Base-by-base conservation (phyloP, 75 land plant genomes). In the Cupressus sempervirens region DNA sequence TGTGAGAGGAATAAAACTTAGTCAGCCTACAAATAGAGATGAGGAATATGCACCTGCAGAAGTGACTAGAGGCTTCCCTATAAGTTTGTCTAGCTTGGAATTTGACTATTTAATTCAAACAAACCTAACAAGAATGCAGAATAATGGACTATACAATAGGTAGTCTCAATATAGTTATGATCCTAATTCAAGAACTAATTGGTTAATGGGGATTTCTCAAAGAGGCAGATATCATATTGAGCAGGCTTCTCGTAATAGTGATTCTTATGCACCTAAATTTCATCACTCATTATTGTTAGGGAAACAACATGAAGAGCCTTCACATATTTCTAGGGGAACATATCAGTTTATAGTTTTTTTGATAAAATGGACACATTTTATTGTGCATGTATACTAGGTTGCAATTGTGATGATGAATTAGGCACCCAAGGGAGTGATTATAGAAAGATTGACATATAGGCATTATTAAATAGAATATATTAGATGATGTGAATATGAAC, bases 161-260 rank as follows among this genome's bases (percentile, higher is more conserved):
- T 40, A 82, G 9, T 36, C 18, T 54, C 83, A 82, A 53, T 38
- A 54, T 35, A 26, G 53, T 15, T 82, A 45, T 54, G 83, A 82
- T 7, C 35, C 62, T 35, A 65, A 82, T 52, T 4, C 15, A 7
- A 82, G 83, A 82, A 26, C 23, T 35, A 65, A 82, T 9, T 53
- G 65, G 83, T 82, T 82, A 35, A 32, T 54, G 56, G 83, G 56
- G 16, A 65, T 53, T 82, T 34, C 83, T 16, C 65, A 82, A 34
- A 82, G 83, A 34, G 32, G 62, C 41, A 82, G 36, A 52, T 53
- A 34, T 35, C 16, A 54, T 53, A n/a, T 79, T 10, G 81, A 79
- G 11, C 81, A 79, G 81, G 65, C 34, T 7, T 52, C 62, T 34
- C 83, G 23, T 82, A 20, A 16, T 53, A 82, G 54, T 54, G 41